Percentiles rank a stretch among this genome's conserved stretches.
These are phyloP conservation scores for Phytophthora pluvialis DNA, from an alignment of 352 stramenopile species.

Conservation along the genomic window DNA sequence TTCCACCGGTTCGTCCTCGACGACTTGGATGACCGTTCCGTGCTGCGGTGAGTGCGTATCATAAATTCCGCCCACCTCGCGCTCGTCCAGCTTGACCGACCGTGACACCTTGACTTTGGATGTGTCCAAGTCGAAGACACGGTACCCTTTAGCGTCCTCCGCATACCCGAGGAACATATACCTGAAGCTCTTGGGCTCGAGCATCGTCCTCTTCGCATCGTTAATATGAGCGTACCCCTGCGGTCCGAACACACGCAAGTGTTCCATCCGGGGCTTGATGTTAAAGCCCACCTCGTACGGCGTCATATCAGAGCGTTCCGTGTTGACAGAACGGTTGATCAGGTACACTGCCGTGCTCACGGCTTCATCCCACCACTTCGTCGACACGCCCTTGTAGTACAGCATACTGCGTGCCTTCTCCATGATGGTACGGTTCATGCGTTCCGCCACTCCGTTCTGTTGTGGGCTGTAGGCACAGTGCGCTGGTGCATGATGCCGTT, in stretches of 20 bases:
- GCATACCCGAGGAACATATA: constrained; percentile 31
- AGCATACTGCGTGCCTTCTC: constrained; percentile 19
- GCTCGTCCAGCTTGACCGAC: neutral
- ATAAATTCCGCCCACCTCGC: neutral
- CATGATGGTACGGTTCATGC: constrained; percentile 17
- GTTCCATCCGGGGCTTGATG: constrained; percentile 13
- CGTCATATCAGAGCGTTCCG: constrained; percentile 7
- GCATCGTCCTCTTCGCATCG: constrained; percentile 26
- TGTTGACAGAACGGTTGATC: neutral
- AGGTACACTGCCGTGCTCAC: constrained; percentile 38
- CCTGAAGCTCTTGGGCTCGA: constrained; percentile 29
- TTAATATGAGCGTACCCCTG: constrained; percentile 36
- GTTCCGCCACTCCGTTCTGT: constrained; percentile 29
- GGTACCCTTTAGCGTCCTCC: constrained; percentile 19
- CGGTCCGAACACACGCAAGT: constrained; percentile 39
- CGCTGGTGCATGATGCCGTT: too few species aligned
- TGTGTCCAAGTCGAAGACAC: constrained; percentile 17
- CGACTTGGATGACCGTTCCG: neutral
- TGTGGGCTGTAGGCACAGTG: constrained; percentile 19
- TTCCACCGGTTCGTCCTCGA: neutral
- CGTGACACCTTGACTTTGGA: constrained; percentile 12
- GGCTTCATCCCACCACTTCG: constrained; percentile 38
- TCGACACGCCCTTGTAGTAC: constrained; percentile 32
- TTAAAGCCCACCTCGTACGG: constrained; percentile 30
- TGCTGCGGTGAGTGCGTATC: neutral